Conservation (phyloP, 306 rosid species). For the Sesbania bispinosa region DNA sequence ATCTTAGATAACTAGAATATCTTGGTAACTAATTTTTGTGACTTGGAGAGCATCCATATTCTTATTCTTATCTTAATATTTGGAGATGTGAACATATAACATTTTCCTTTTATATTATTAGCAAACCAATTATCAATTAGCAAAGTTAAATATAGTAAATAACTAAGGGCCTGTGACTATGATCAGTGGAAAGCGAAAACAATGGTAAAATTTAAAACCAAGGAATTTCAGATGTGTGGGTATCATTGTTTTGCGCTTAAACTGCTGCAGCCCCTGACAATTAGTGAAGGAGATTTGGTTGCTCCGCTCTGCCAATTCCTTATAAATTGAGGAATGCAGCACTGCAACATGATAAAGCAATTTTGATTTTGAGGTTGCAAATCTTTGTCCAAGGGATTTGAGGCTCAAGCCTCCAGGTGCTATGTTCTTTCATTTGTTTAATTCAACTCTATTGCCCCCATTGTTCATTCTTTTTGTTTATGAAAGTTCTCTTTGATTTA, state of each 20-base stretch:
- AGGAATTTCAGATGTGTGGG: not conserved
- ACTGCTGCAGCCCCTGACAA: not conserved
- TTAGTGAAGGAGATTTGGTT: slow-evolving; percentile 19
- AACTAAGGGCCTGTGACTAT: not conserved
- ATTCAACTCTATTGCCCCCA: not conserved
- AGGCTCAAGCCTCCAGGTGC: slow-evolving; percentile 20
- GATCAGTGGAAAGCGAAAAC: not conserved
- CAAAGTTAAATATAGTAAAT: slow-evolving; percentile 13
- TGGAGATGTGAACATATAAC: not conserved
- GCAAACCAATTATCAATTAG: not conserved
- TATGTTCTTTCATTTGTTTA: slow-evolving; percentile 5
- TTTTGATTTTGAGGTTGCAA: slow-evolving; percentile 12
- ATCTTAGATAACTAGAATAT: no score
- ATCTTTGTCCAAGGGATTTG: not conserved
- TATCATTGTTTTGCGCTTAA: not conserved
- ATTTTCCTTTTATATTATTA: not conserved
- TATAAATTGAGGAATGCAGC: slow-evolving; percentile 1
- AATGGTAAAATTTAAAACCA: not conserved
- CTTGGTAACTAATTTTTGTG: no score
- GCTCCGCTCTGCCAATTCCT: not conserved
- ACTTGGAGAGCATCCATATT: no score
- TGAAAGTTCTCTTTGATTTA: not conserved
- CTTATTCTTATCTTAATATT: no score
- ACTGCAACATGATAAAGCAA: not conserved
- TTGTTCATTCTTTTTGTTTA: not conserved